Base-by-base conservation (phyloP, 176 grass and related monocot genomes). In the Juncus effusus region DNA sequence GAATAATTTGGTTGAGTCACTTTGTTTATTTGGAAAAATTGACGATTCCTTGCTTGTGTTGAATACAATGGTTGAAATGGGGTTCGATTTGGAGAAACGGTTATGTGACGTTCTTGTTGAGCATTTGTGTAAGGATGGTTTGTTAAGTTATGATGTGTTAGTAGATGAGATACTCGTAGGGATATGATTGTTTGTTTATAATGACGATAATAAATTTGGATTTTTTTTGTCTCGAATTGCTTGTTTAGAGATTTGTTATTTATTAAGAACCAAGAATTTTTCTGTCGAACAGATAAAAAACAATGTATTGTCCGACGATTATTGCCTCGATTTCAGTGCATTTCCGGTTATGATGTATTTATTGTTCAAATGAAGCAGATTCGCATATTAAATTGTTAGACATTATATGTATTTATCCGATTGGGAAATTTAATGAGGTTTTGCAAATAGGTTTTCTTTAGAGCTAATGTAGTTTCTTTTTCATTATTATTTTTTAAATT, bases 31-130 rank as follows among this genome's bases (percentile, higher is more conserved):
- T 16, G 64, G 12, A 51, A 67, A 66, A 42, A 37, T 82, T 67
- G 79, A 92, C 59, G 88, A 97, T 75, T 77, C 75, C 10, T 67
- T 97, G 59, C 56, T 92, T 50, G 67, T 97, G 60, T 49, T 92
- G 35, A 80, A 68, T 76, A 63, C 74, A 77, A 82, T 84, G 85
- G 79, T 84, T 69, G 82, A 86, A 67, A 77, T 86, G 76, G 82
- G 94, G 67, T 82, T 77, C 68, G 5, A 55, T 72, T 54, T 86
- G 40, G 54, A 77, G 63, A 74, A 8, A 16, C 49, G 55, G 9
- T 38, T 67, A 54, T 92, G 85, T 35, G 74, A 58, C 54, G 71
- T 73, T 59, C 72, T 92, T 53, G 56, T 86, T 51, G 63, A 84
- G 60, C 73, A 89, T 57, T 83, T 92, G 8, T 97, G 85, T 54